Conservation (phyloP, 2,329 filamentous ascomycete genomes). For the Incumbomyces delicatus region DNA sequence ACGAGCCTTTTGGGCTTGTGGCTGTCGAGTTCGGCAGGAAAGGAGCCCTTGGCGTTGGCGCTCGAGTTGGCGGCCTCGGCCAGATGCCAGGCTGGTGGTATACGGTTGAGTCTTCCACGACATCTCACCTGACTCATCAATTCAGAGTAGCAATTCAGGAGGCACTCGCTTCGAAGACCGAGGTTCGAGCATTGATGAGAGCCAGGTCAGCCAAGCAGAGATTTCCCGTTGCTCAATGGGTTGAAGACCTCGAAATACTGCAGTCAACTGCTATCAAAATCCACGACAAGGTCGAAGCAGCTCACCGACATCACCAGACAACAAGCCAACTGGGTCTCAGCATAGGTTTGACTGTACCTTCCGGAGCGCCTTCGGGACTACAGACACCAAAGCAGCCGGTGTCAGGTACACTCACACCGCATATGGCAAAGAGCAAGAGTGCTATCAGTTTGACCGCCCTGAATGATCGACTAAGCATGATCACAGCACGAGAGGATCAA, state of each 20-base stretch:
- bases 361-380: conserved; percentile 17
- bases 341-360: conserved; percentile 2
- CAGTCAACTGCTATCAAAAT: conserved; percentile 49
- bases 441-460: conserved; percentile 25
- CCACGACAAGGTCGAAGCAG: conserved; percentile 37
- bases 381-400: neutral
- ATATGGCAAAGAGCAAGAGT: conserved; percentile 17
- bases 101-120: conserved; percentile 56
- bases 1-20: conserved; percentile 60
- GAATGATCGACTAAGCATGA: conserved; percentile 30
- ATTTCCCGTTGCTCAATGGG: conserved; percentile 59
- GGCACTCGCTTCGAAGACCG: conserved; percentile 47
- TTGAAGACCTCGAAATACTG: conserved; percentile 53
- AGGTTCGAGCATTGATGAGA: conserved; percentile 52
- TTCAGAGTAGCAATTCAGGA: conserved; percentile 56
- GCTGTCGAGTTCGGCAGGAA: conserved; percentile 61
- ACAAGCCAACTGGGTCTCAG: conserved; percentile 5
- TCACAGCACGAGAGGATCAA: conserved; percentile 24
- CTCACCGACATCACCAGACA: conserved; percentile 16
- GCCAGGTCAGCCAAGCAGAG: conserved; percentile 55
- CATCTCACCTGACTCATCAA: conserved; percentile 53
- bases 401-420: conserved; percentile 1
- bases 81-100: conserved; percentile 66
- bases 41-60: conserved; percentile 57
- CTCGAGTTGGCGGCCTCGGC: conserved; percentile 57